Base-by-base conservation (phyloP, 805 yeast species). In the Ogataea wickerhamii region DNA sequence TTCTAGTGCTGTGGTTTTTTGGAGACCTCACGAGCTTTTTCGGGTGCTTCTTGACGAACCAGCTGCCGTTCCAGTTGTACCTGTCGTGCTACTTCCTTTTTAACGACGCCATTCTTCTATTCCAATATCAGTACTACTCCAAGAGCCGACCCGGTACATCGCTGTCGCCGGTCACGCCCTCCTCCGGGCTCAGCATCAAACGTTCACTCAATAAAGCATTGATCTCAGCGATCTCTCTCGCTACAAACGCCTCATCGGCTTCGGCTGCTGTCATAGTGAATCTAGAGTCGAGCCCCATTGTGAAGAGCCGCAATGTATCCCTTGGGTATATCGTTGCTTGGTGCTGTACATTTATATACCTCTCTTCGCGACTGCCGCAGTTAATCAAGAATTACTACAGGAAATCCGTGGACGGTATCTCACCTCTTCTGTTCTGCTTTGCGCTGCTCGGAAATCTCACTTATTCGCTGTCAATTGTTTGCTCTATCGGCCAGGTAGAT, bases 321-420 rank as follows among this genome's bases (percentile, higher is more conserved):
- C 8, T 49, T 10, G 60, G 87, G 0, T 47, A 55, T 4, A 23
- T 63, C 0, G 57, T 84, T 28, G 88, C 97, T 0, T 89, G 96
- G 94, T 49, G 71, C 2, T 87, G 95, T 45, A 85, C 95, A 0
- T 49, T 62, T 4, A 77, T 86, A 37, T 89, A 91, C 55, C 72
- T 87, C 31, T 66, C 78, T 8, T 84, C 96, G 3, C 71, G 98
- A 44, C 58, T 87, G 32, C 98, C 98, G 1, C 98, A 89, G 56
- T 66, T 89, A 35, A 64, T 73, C 55, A 87, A 84, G 58, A 89
- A 89, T 61, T 81, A 76, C 56, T 51, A 66, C 36, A 69, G 96
- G 27, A 84, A 85, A 56, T 85, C 96, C 1, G 93, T 94, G 0
- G 81, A 82, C 23, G 97, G 96, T 2, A 68, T 88, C 2, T 84